Base-by-base conservation (phyloP, 371 early-diverging fungal genomes). In the Modicella reniformis region DNA sequence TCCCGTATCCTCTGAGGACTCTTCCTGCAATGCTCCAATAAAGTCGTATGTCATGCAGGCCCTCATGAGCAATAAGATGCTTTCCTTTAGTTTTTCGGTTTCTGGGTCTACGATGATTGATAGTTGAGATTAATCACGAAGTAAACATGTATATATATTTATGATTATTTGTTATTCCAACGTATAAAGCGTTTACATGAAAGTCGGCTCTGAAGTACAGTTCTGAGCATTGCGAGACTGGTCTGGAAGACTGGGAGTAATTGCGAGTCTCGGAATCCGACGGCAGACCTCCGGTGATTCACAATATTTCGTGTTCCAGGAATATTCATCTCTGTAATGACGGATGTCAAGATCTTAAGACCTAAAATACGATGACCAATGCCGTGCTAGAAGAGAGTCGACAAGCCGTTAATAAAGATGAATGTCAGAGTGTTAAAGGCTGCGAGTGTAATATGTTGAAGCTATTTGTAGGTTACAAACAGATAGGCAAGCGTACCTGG, bases 11-110 rank as follows among this genome's bases (percentile, higher is more conserved):
- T 95, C 96, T 3, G 88, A 88, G 12, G 95, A 88, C 63, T 95
- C 96, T 66, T 95, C 96, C 7, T 91, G 85, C 44, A 89, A 87
- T 25, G 95, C 88, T 32, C 95, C 95, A 34, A 92, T 92, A 73
- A 96, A 96, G 75, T 95, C 96, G 82, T 93, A 96, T 0, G 86
- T 83, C 50, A 95, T 75, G 62, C 94, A 93, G 32, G 87, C 89
- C 37, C 87, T 76, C 67, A 95, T 82, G 28, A 95, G 83, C 63
- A 75, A 72, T 53, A 95, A 65, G 25, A 88, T 82, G 34, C 86
- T 83, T 47, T 89, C 91, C 41, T 84, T 84, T 48, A 91, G 68
- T 5, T 85, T 86, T n/a, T 83, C 80, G 60, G 86, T 84, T 49
- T 86, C 81, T 28, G 63, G 63, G 67, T 84, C 84, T 82, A 77